Evolutionary conservation across 2,329 filamentous ascomycete genomes (phyloP).

Genomic region (Dactylellina cionopaga): DNA sequence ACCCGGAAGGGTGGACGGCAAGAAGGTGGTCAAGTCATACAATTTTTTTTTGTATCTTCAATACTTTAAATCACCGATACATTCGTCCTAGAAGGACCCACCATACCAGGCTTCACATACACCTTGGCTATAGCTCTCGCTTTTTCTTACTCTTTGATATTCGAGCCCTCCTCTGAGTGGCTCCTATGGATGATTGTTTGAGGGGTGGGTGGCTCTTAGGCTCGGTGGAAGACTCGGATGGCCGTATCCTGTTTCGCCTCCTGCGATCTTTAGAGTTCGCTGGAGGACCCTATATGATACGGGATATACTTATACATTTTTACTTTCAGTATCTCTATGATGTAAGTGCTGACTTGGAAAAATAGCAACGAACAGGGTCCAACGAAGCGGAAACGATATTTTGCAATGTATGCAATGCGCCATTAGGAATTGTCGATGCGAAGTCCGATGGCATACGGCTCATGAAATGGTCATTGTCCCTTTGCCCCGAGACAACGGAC

Average conservation of each 20-base stretch:
- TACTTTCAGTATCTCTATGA: background rate
- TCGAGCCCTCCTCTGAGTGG: conserved; percentile 33
- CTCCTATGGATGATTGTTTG: conserved; percentile 9
- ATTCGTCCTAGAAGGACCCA: conserved; percentile 50
- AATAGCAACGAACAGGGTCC: conserved; percentile 26
- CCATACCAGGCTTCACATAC: conserved; percentile 33
- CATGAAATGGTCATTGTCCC: conserved; percentile 49
- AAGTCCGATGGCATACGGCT: conserved; percentile 43
- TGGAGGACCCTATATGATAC: conserved; percentile 58
- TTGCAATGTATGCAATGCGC: conserved; percentile 22
- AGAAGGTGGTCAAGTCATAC: conserved; percentile 53
- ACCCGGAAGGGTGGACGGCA: conserved; percentile 36
- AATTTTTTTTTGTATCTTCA: conserved; percentile 20
- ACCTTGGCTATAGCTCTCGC: conserved; percentile 22
- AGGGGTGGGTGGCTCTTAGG: conserved; percentile 12
- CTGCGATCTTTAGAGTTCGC: conserved; percentile 50
- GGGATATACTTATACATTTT: conserved; percentile 27
- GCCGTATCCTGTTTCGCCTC: conserved; percentile 51
- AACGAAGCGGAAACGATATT: conserved; percentile 34
- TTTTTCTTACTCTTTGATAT: conserved; percentile 11
- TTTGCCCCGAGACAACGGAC: conserved; percentile 2
- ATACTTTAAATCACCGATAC: conserved; percentile 53
- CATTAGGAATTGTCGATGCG: conserved; percentile 45
- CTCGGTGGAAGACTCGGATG: conserved; percentile 35
- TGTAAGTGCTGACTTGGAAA: conserved; percentile 6